These are phyloP conservation scores for Dictyostelium gargantuum DNA, from an alignment of 208 protist genomes.

Conservation along the genomic window DNA sequence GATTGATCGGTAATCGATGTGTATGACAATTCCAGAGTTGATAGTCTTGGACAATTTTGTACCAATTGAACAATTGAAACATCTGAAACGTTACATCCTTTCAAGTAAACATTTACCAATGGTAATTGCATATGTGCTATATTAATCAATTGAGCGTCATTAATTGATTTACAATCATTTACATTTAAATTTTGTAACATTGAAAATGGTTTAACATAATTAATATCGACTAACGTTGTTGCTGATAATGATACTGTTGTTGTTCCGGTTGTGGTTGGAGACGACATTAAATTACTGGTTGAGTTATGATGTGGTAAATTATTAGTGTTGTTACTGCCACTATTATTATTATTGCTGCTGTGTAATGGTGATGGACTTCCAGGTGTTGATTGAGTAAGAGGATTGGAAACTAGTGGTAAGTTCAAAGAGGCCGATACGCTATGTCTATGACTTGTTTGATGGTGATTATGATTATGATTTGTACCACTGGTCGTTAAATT, in stretches of 20 bases:
- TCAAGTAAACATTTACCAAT: constrained; percentile 53
- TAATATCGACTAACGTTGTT: neutral
- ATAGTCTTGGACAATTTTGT: neutral
- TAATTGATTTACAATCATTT: constrained; percentile 29
- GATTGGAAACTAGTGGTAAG: neutral
- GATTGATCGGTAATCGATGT: neutral
- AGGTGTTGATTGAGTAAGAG: neutral
- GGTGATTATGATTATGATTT: neutral
- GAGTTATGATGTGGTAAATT: neutral
- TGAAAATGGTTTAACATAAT: neutral
- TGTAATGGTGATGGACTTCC: neutral
- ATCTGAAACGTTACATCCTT: constrained; percentile 45
- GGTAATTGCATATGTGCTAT: constrained; percentile 41
- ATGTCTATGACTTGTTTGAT: neutral
- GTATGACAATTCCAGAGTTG: neutral
- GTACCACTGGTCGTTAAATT: neutral
- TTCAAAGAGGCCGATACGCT: neutral
- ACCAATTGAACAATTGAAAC: neutral
- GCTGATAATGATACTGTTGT: neutral
- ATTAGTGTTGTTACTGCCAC: too few relatives aligned
- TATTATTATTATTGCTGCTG: neutral
- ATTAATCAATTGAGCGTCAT: constrained; percentile 1
- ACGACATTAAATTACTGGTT: neutral
- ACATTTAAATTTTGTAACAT: constrained; percentile 30
- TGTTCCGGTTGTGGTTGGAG: neutral